phyloP scores from a whole-genome alignment of 805 yeast species.

The Ogataea polymorpha region DNA sequence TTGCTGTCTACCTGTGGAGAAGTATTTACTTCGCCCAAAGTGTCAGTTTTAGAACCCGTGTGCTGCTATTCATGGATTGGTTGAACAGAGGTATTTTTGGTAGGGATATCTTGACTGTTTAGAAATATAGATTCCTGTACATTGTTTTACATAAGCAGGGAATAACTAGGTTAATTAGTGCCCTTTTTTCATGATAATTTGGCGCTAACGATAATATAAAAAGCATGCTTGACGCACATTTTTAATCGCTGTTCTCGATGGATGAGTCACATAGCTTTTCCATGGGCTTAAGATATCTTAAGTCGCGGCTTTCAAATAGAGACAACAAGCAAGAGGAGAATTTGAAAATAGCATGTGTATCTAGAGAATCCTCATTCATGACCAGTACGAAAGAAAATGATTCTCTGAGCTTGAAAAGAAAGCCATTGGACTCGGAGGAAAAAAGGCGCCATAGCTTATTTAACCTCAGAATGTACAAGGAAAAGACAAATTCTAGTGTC shows the following conservation, averaged over 20 bases:
- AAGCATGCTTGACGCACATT: not conserved
- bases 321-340: slow-evolving; percentile 10
- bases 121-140: slow-evolving; percentile 7
- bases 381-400: slow-evolving; percentile 14
- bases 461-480: slow-evolving; percentile 15
- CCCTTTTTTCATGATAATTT: slow-evolving; percentile 1
- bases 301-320: slow-evolving; percentile 21
- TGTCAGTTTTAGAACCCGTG: slow-evolving; percentile 62
- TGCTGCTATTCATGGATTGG: slow-evolving; percentile 65
- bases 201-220: slow-evolving; percentile 8
- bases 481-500: slow-evolving; percentile 1
- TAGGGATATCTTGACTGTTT: slow-evolving; percentile 39
- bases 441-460: slow-evolving; percentile 17
- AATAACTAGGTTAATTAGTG: not conserved
- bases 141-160: slow-evolving; percentile 4
- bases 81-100: slow-evolving; percentile 58
- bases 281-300: slow-evolving; percentile 23
- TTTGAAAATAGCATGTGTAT: slow-evolving; percentile 4
- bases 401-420: slow-evolving; percentile 7
- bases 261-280: slow-evolving; percentile 23
- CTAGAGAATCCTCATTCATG: slow-evolving; percentile 2
- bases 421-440: slow-evolving; percentile 1
- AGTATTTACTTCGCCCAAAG: slow-evolving; percentile 67
- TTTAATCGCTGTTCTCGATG: slow-evolving; percentile 5
- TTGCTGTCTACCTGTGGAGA: slow-evolving; percentile 75